A percentile compares a stretch with the other conserved stretches of the same genome.
phyloP scores from a whole-genome alignment of 345 rosid species.

The Stellera chamaejasme region DNA sequence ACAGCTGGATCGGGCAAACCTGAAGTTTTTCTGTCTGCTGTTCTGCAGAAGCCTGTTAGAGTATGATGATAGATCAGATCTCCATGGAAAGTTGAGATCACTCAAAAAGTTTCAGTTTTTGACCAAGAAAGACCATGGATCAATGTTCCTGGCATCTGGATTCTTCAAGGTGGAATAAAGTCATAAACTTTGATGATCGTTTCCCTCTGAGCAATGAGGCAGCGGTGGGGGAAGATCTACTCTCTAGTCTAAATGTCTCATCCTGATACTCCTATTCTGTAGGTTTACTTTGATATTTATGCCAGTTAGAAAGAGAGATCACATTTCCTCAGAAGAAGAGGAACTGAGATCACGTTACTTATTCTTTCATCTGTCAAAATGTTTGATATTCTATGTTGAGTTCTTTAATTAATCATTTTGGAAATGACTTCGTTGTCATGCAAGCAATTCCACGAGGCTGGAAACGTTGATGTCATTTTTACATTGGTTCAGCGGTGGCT shows the following conservation, averaged over 20 bases:
- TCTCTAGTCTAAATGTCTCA: constrained; percentile 12
- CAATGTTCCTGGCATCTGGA: constrained; percentile 15
- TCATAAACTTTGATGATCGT: constrained; percentile 11
- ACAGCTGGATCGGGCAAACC: constrained; percentile 31
- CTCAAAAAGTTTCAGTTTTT: no score
- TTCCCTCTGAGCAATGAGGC: constrained; percentile 14
- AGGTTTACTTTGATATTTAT: constrained; percentile 7
- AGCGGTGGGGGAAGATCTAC: constrained; percentile 3
- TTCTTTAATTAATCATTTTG: not conserved
- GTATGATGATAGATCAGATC: constrained; percentile 21
- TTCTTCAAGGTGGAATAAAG: constrained; percentile 24
- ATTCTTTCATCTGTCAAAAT: constrained; percentile 13
- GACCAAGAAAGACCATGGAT: not conserved
- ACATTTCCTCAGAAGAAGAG: no score
- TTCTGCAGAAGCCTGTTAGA: constrained; percentile 77
- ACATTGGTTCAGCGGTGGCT: not conserved
- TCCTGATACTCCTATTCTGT: constrained; percentile 5
- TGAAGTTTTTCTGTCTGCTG: constrained; percentile 70
- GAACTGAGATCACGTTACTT: not conserved
- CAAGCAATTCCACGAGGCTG: not conserved
- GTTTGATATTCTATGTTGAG: not conserved
- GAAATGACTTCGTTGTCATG: not conserved
- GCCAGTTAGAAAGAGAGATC: constrained; percentile 13
- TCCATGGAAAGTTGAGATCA: constrained; percentile 7
- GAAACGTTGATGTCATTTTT: not conserved